Percentiles rank a stretch among this genome's conserved stretches.
Conservation (phyloP, 148 eudicot species). For the Suaeda aralocaspica region DNA sequence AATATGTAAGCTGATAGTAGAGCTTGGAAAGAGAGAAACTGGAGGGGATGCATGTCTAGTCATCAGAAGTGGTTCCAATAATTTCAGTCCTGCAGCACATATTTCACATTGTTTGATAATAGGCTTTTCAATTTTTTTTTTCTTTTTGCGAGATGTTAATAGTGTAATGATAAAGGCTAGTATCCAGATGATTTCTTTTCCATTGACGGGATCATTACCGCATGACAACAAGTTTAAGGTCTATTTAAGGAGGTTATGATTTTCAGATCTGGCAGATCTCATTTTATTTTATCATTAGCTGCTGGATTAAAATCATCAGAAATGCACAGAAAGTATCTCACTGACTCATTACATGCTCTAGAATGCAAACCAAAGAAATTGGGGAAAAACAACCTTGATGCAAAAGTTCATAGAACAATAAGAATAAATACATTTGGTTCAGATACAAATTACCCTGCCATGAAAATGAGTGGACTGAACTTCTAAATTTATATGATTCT, state of each 20-base stretch:
- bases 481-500: constrained; percentile 18
- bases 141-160: no score
- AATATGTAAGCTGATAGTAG: no score
- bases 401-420: constrained; percentile 1
- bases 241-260: background rate
- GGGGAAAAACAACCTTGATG: background rate
- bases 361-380: background rate
- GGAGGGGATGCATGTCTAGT: no score
- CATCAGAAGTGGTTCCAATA: no score
- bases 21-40: no score
- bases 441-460: constrained; percentile 24
- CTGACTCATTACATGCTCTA: background rate
- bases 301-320: no score
- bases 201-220: background rate
- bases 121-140: no score
- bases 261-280: background rate
- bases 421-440: constrained; percentile 26
- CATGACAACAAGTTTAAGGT: background rate
- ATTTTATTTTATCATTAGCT: no score
- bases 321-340: constrained; percentile 11
- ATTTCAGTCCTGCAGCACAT: no score
- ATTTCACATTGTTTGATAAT: no score
- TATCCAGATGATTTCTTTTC: background rate
- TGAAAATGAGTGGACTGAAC: constrained; percentile 27
- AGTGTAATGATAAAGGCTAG: no score